phyloP scores from a whole-genome alignment of 768 basidiomycete species.

The Hygrophoropsis aurantiaca region DNA sequence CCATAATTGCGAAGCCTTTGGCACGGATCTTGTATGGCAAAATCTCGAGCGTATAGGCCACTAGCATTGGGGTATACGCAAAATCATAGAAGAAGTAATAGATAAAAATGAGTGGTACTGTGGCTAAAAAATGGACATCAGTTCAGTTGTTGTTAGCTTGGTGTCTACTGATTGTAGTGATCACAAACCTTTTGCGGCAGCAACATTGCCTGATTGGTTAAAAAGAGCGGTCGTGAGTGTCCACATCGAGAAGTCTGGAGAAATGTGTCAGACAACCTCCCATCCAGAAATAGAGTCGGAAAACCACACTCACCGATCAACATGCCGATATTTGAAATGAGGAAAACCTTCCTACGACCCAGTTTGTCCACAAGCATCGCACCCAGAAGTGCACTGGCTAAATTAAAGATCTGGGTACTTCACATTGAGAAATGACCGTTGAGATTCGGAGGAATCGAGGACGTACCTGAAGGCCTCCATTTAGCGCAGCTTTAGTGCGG shows the following conservation, averaged over 20 bases:
- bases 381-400: conserved; percentile 55
- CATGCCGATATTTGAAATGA: conserved; percentile 62
- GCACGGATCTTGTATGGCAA: conserved; percentile 79
- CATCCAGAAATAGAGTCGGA: neutral
- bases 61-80: conserved; percentile 74
- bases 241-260: conserved; percentile 55
- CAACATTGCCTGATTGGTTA: conserved; percentile 22
- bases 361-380: conserved; percentile 65
- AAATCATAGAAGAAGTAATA: conserved; percentile 56
- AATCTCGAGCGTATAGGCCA: conserved; percentile 71
- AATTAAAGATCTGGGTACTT: conserved; percentile 54
- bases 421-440: neutral
- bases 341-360: conserved; percentile 69
- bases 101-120: conserved; percentile 65
- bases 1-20: conserved; percentile 78
- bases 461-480: conserved; percentile 57
- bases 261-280: neutral
- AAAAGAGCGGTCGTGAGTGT: conserved; percentile 46
- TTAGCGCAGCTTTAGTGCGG: conserved; percentile 58
- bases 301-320: conserved; percentile 42
- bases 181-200: conserved; percentile 29
- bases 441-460: neutral
- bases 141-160: neutral
- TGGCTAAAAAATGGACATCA: conserved; percentile 36
- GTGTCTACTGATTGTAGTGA: no score